phyloP scores from a whole-genome alignment of 768 basidiomycete species.

The Rhodocollybia butyracea region DNA sequence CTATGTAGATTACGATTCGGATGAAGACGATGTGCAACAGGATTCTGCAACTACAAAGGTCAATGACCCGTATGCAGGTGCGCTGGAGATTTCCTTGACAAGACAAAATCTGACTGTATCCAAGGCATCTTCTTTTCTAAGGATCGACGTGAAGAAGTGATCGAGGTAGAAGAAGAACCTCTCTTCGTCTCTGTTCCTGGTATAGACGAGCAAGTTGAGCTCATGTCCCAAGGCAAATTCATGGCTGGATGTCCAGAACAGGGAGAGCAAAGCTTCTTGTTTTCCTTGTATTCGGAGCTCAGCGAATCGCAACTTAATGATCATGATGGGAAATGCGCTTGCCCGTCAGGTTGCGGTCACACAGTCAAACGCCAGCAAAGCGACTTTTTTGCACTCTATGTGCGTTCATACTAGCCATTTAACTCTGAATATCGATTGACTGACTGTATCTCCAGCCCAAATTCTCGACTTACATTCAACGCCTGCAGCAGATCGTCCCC shows the following conservation, averaged over 20 bases:
- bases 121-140: constrained; percentile 93
- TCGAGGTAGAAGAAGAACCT: constrained; percentile 84
- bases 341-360: constrained; percentile 75
- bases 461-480: constrained; percentile 66
- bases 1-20: constrained; percentile 81
- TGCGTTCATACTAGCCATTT: constrained; percentile 35
- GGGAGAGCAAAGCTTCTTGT: constrained; percentile 85
- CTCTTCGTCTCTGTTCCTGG: constrained; percentile 45
- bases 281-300: constrained; percentile 77
- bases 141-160: constrained; percentile 86
- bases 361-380: constrained; percentile 57
- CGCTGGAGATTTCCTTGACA: constrained; percentile 2
- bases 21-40: constrained; percentile 48
- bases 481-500: constrained; percentile 55
- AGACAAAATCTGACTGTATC: not conserved
- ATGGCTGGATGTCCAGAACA: constrained; percentile 97
- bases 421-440: constrained; percentile 1
- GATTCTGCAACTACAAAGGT: constrained; percentile 41
- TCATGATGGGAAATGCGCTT: constrained; percentile 48
- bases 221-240: constrained; percentile 91
- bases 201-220: constrained; percentile 44
- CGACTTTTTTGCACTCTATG: constrained; percentile 82
- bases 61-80: constrained; percentile 89
- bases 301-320: constrained; percentile 28
- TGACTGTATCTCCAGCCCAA: constrained; percentile 47